Evolutionary conservation across 345 rosid genomes (phyloP).

Genomic region (Draba incana): DNA sequence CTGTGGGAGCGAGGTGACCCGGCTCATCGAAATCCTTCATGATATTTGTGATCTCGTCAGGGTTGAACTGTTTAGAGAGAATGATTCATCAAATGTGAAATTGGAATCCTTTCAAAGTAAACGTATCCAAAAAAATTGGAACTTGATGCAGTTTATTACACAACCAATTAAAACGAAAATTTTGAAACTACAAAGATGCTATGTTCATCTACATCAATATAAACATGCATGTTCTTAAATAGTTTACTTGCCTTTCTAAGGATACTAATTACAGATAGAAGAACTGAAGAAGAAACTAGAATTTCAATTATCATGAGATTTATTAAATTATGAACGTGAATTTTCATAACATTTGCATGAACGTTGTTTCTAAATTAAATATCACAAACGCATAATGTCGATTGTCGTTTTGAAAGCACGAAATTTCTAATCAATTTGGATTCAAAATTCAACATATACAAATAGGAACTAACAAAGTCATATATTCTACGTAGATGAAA

Average conservation of each 20-base stretch:
- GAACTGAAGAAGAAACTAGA: no score
- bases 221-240: not conserved
- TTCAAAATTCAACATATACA: no score
- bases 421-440: no score
- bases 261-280: not conserved
- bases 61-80: slow-evolving; percentile 49
- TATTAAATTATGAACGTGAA: no score
- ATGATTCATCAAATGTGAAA: not conserved
- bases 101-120: not conserved
- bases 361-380: no score
- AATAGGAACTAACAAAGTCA: no score
- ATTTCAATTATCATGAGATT: no score
- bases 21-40: slow-evolving; percentile 73
- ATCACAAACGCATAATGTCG: no score
- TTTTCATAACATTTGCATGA: no score
- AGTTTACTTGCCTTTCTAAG: not conserved
- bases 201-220: not conserved
- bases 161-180: not conserved
- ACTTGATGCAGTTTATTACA: not conserved
- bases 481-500: no score
- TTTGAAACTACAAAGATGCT: not conserved
- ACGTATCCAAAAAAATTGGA: not conserved
- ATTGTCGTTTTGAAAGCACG: no score
- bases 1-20: slow-evolving; percentile 71
- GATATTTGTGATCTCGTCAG: slow-evolving; percentile 55